Conservation (phyloP, 768 basidiomycete species). For the Termitomyces sp. region DNA sequence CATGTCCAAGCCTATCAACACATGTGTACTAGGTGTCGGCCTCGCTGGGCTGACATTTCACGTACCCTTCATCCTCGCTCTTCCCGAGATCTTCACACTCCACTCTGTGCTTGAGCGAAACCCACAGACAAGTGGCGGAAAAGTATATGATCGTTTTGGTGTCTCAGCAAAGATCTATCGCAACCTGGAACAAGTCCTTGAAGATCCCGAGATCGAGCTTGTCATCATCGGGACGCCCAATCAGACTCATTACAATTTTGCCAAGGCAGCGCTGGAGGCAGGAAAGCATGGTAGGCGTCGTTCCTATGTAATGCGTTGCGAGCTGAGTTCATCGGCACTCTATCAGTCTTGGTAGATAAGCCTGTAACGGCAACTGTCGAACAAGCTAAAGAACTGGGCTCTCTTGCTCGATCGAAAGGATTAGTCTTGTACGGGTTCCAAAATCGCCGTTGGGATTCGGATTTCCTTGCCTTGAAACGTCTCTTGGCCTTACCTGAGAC, state of each 20-base stretch:
- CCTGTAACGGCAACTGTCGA: slow-evolving; percentile 58
- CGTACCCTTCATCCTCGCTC: slow-evolving; percentile 68
- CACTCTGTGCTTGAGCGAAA: slow-evolving; percentile 74
- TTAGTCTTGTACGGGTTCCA: slow-evolving; percentile 69
- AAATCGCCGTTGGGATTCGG: slow-evolving; percentile 75
- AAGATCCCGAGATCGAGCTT: slow-evolving; percentile 59
- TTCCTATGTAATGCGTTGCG: not conserved
- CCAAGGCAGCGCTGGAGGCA: slow-evolving; percentile 58
- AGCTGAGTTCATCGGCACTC: not conserved
- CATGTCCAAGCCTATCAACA: slow-evolving; percentile 49
- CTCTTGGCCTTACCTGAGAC: slow-evolving; percentile 50
- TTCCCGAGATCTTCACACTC: slow-evolving; percentile 64
- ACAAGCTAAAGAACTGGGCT: slow-evolving; percentile 56
- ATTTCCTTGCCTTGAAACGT: slow-evolving; percentile 61
- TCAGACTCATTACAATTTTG: slow-evolving; percentile 63
- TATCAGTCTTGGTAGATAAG: slow-evolving; percentile 72
- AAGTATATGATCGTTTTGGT: slow-evolving; percentile 62
- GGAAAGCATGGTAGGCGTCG: slow-evolving; percentile 59
- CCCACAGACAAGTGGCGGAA: slow-evolving; percentile 53
- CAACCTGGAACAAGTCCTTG: slow-evolving; percentile 53
- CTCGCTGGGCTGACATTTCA: slow-evolving; percentile 78
- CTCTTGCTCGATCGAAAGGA: slow-evolving; percentile 51
- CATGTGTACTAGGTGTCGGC: slow-evolving; percentile 73
- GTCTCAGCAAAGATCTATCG: slow-evolving; percentile 51
- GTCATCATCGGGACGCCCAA: slow-evolving; percentile 70